Evolutionary conservation across 208 protist species (phyloP).

Genomic region (Leptomonas pyrrhocoris): DNA sequence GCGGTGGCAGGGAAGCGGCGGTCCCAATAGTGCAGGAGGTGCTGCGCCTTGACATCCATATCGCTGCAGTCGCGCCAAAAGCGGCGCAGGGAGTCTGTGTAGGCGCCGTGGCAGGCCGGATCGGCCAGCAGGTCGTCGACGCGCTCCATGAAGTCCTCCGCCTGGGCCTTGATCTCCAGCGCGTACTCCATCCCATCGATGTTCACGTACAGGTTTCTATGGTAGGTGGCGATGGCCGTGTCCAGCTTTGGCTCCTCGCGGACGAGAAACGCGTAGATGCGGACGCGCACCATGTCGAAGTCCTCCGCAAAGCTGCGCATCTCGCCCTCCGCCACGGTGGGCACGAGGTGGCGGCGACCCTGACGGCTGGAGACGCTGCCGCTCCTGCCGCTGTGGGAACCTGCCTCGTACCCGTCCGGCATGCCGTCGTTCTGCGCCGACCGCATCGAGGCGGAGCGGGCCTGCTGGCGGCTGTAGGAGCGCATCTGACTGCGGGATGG

Average conservation of each 20-base stretch:
- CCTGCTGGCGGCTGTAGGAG: slow-evolving; percentile 37
- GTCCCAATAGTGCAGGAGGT: slow-evolving; percentile 35
- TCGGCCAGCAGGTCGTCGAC: slow-evolving; percentile 49
- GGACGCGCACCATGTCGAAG: slow-evolving; percentile 63
- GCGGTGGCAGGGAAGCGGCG: slow-evolving; percentile 23
- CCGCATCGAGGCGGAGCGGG: slow-evolving; percentile 26
- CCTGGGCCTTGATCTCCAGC: slow-evolving; percentile 47
- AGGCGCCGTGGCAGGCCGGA: slow-evolving; percentile 33
- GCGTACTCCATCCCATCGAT: slow-evolving; percentile 46
- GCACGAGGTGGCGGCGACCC: slow-evolving; percentile 39
- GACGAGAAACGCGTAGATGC: slow-evolving; percentile 71
- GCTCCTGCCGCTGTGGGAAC: not conserved
- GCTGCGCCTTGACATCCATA: slow-evolving; percentile 46
- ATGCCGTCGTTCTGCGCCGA: slow-evolving; percentile 9
- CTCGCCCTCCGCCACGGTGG: slow-evolving; percentile 6
- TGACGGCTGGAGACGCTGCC: not conserved
- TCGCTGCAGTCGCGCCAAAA: slow-evolving; percentile 67
- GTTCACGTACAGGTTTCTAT: slow-evolving; percentile 56
- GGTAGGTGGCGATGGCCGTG: slow-evolving; percentile 31
- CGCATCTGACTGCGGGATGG: slow-evolving; percentile 57
- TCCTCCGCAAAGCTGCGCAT: slow-evolving; percentile 32
- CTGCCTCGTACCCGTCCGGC: not conserved
- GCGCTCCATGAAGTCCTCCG: slow-evolving; percentile 56
- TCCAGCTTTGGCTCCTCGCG: slow-evolving; percentile 60
- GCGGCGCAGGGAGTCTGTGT: slow-evolving; percentile 47